Base-by-base conservation (phyloP, 2,329 filamentous ascomycete genomes). In the Lojkania enalia region DNA sequence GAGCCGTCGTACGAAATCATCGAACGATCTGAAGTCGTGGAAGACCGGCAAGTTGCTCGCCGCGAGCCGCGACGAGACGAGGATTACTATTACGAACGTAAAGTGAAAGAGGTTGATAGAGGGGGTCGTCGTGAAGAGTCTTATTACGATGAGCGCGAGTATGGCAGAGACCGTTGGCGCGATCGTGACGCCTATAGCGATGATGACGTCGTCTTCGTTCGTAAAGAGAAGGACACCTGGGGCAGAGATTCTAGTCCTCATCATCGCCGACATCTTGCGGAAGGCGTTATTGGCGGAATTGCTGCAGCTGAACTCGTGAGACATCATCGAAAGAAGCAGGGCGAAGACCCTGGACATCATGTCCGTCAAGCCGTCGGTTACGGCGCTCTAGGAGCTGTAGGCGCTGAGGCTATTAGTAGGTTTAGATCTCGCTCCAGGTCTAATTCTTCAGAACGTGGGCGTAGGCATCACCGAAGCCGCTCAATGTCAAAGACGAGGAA, bases 61-160 rank as follows among this genome's bases (percentile, higher is more conserved):
- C 70, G 65, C 20, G 69, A 72, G 53, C 72, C 71, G 13, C 71
- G 67, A 44, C 58, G 77, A 44, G 80, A 83, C 27, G 77, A 82
- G 40, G 80, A 82, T 47, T 83, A 84, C 60, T 84, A 82, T 58
- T 83, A 83, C 59, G 78, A 83, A 55, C 77, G 80, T 44, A 72
- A 76, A 31, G 69, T 78, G 32, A 75, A 77, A 42, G 78, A 83
- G 58, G 72, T 79, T 30, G 78, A 81, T 46, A 73, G 77, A 20
- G 74, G 69, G 41, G 68, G 71, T 49, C 65, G 70, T 45, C 66
- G 67, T 42, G 70, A 73, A 2, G 58, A 69, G 39, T 49, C 55
- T 11, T 64, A 63, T 46, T 55, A 63, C 23, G 66, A 71, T 39
- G 67, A 71, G 43, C 61, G 66, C 37, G 64, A 70, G 36, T 63